phyloP scores from a whole-genome alignment of 2,329 filamentous ascomycete genomes.

The Claviceps sp. region DNA sequence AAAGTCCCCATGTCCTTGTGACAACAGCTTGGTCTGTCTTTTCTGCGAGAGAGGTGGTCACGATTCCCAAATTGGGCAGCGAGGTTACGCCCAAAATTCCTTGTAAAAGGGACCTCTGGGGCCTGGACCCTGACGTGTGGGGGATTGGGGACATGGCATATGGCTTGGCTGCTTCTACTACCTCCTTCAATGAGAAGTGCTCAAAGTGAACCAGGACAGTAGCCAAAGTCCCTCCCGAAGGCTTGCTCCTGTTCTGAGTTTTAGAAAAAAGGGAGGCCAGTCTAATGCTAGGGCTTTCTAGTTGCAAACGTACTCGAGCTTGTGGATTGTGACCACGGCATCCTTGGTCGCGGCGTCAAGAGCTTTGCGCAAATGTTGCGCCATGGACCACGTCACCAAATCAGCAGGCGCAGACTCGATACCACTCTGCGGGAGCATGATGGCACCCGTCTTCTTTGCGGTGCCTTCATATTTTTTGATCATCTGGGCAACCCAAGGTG shows the following conservation, averaged over 20 bases:
- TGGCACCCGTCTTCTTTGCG: constrained; percentile 40
- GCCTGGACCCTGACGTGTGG: constrained; percentile 22
- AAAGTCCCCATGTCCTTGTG: constrained; percentile 49
- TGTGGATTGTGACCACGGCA: constrained; percentile 37
- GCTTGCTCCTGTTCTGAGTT: constrained; percentile 15
- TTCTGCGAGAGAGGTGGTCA: constrained; percentile 38
- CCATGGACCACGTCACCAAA: constrained; percentile 40
- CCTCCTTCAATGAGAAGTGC: constrained; percentile 32
- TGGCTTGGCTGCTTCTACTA: constrained; percentile 32
- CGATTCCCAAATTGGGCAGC: constrained; percentile 38
- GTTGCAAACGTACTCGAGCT: constrained; percentile 21
- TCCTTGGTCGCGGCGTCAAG: constrained; percentile 37
- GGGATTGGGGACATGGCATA: constrained; percentile 45
- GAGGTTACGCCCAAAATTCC: constrained; percentile 35
- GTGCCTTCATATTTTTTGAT: constrained; percentile 41
- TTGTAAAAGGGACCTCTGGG: constrained; percentile 23
- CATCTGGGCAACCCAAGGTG: constrained; percentile 45
- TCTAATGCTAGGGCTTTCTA: neutral
- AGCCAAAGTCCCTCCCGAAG: constrained; percentile 55
- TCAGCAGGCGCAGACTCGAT: constrained; percentile 51
- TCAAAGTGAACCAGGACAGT: constrained; percentile 51
- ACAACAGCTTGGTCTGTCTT: constrained; percentile 40
- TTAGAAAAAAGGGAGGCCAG: neutral
- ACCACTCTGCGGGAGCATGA: constrained; percentile 48
- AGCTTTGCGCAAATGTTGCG: constrained; percentile 34